Evolutionary conservation across 2,329 filamentous ascomycete species (phyloP).

Genomic region (Ceratocystiopsis minuta): DNA sequence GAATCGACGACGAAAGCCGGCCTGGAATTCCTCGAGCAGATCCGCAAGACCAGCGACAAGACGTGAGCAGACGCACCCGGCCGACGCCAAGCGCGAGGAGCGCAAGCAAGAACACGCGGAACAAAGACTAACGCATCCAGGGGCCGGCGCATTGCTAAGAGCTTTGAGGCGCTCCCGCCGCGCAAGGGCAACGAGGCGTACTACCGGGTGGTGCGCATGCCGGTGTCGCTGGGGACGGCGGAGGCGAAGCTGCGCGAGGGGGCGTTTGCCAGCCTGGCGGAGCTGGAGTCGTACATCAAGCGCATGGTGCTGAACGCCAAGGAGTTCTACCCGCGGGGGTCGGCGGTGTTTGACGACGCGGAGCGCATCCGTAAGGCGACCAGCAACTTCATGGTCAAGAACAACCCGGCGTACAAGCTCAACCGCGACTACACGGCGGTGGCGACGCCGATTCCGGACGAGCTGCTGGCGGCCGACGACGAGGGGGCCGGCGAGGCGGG

Average conservation of each 20-base stretch:
- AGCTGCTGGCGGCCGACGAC: conserved; percentile 15
- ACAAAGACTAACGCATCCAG: conserved; percentile 18
- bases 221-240: conserved; percentile 60
- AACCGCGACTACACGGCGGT: conserved; percentile 48
- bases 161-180: conserved; percentile 56
- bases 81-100: no score
- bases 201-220: conserved; percentile 59
- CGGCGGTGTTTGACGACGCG: conserved; percentile 61
- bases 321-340: conserved; percentile 58
- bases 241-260: conserved; percentile 54
- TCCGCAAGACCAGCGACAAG: conserved; percentile 65
- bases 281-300: conserved; percentile 72
- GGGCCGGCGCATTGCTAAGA: conserved; percentile 55
- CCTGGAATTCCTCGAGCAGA: conserved; percentile 53
- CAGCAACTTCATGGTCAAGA: conserved; percentile 73
- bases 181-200: conserved; percentile 51
- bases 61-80: conserved; percentile 33
- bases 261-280: conserved; percentile 52
- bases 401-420: conserved; percentile 65
- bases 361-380: conserved; percentile 73
- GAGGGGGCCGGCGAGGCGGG: conserved; percentile 9
- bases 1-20: conserved; percentile 57
- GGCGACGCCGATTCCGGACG: conserved; percentile 53
- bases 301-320: conserved; percentile 79
- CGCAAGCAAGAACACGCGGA: no score